A percentile compares a stretch with the other conserved stretches of the same genome.
phyloP scores from a whole-genome alignment of 2,329 filamentous ascomycete genomes.

The Colletotrichum sp. region DNA sequence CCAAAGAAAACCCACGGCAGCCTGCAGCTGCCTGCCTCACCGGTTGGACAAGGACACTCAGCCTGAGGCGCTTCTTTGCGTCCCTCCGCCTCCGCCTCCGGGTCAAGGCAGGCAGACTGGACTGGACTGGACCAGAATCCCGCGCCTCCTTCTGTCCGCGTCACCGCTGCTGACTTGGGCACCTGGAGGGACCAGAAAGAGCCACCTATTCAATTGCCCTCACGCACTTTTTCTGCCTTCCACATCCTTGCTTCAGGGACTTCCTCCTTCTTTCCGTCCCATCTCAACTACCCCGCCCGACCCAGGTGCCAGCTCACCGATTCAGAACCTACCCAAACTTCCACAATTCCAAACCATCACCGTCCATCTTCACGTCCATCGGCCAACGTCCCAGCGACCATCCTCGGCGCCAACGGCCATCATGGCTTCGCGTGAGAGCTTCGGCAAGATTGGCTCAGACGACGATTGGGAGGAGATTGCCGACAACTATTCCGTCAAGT shows the following conservation, averaged over 20 bases:
- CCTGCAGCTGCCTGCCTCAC: neutral
- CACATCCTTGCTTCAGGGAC: neutral
- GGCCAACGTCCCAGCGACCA: neutral
- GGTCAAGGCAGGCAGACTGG: neutral
- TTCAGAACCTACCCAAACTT: neutral
- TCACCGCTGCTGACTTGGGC: neutral
- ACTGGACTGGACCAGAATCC: neutral
- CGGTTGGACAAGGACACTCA: neutral
- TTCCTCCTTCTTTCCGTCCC: neutral
- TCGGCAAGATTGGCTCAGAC: slow-evolving; percentile 1
- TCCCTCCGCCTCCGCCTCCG: neutral
- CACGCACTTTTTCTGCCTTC: neutral
- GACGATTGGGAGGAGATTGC: slow-evolving; percentile 31
- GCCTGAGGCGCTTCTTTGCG: neutral
- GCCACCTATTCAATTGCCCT: neutral
- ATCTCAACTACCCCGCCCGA: neutral
- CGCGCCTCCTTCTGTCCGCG: neutral
- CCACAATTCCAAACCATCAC: neutral
- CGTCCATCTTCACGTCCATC: neutral
- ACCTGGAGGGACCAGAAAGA: neutral
- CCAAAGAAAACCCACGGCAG: neutral
- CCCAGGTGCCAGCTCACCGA: neutral
- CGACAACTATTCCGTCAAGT: slow-evolving; percentile 29
- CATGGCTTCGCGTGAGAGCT: neutral
- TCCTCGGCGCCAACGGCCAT: neutral